Conservation (phyloP, 805 yeast genomes). For the Yarrowia phangngaensis region DNA sequence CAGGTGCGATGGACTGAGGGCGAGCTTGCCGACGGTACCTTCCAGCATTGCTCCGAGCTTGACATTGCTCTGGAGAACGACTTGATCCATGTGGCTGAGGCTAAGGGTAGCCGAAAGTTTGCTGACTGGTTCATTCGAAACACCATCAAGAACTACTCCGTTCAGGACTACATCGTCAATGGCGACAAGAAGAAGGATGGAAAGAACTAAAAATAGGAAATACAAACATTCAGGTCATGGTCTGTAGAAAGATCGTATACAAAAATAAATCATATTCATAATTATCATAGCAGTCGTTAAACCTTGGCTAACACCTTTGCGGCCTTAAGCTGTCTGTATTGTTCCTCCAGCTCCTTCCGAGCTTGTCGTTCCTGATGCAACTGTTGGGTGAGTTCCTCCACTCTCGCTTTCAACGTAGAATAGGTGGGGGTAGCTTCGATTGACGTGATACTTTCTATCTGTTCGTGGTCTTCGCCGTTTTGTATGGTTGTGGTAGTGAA, state of each 20-base stretch:
- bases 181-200: constrained; percentile 31
- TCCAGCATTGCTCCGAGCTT: constrained; percentile 44
- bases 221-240: too few relatives aligned
- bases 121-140: constrained; percentile 52
- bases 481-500: constrained; percentile 10
- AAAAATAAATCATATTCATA: too few relatives aligned
- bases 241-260: too few relatives aligned
- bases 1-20: constrained; percentile 47
- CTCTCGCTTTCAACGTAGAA: constrained; percentile 5
- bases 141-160: constrained; percentile 45
- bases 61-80: constrained; percentile 46
- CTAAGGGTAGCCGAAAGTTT: constrained; percentile 46
- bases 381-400: constrained; percentile 18
- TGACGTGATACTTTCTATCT: not conserved
- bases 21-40: constrained; percentile 44
- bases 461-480: constrained; percentile 7
- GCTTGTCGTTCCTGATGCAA: constrained; percentile 6
- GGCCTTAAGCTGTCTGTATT: constrained; percentile 1
- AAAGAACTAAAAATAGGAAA: constrained; percentile 6
- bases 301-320: too few relatives aligned
- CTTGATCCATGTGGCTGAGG: constrained; percentile 45
- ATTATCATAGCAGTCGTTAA: too few relatives aligned
- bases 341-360: not conserved
- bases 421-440: constrained; percentile 14
- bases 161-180: constrained; percentile 43